Evolutionary conservation across 148 eudicot species (phyloP).

Genomic region (Cornus florida): DNA sequence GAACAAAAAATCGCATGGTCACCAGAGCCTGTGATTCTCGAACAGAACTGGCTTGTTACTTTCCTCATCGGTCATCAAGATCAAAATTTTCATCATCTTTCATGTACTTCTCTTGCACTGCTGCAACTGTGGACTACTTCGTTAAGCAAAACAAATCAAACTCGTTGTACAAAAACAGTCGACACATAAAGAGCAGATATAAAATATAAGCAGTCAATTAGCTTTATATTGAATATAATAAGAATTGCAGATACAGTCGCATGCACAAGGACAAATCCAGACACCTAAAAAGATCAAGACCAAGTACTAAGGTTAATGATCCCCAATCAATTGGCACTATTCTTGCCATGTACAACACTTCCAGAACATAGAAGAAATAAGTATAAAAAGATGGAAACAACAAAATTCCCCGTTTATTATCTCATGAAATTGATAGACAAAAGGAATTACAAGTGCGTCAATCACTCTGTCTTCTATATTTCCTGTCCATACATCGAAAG

Average conservation of each 20-base stretch:
- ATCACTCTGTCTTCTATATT: no score
- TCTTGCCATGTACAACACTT: no score
- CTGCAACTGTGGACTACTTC: conserved; percentile 50
- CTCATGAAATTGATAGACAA: no score
- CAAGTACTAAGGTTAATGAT: background rate
- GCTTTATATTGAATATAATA: no score
- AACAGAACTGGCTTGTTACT: conserved; percentile 20
- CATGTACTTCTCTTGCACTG: conserved; percentile 84
- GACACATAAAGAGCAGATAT: background rate
- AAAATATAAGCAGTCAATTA: no score
- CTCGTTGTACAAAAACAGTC: background rate
- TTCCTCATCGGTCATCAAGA: conserved; percentile 9
- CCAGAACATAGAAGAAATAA: no score
- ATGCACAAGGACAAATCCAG: background rate
- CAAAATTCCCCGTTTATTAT: no score
- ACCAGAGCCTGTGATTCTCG: conserved; percentile 18
- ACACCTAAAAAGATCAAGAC: background rate
- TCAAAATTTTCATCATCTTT: conserved; percentile 47
- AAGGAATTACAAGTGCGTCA: no score
- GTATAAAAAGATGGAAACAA: no score
- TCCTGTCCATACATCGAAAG: no score
- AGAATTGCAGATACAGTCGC: no score
- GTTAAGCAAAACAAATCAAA: conserved; percentile 34
- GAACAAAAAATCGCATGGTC: no score
- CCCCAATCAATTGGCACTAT: background rate